Evolutionary conservation across 2,329 filamentous ascomycete species (phyloP).

Genomic region (Trichoderma sp.): DNA sequence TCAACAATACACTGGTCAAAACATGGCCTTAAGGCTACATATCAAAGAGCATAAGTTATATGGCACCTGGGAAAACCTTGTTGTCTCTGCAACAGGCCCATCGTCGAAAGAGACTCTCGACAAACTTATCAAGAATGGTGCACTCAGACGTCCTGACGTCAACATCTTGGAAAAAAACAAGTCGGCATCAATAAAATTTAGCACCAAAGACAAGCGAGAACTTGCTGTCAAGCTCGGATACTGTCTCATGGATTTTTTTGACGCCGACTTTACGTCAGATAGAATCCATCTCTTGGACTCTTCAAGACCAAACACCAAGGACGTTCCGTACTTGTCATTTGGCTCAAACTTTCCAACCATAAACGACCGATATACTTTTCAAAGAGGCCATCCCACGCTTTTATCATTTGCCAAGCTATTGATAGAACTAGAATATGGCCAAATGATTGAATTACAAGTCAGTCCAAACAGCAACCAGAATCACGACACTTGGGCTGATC

Average conservation of each 20-base stretch:
- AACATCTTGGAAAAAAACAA: too few relatives aligned
- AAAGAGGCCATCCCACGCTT: background rate
- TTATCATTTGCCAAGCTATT: slow-evolving; percentile 6
- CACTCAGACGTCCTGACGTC: too few relatives aligned
- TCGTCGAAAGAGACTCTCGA: slow-evolving; percentile 20
- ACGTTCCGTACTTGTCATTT: slow-evolving; percentile 10
- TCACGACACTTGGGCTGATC: background rate
- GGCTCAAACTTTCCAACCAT: background rate
- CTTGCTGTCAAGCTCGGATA: slow-evolving; percentile 25
- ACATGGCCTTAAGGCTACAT: background rate
- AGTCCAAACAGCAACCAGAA: background rate
- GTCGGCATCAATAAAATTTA: too few relatives aligned
- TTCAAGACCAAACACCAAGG: background rate
- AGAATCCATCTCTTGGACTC: slow-evolving; percentile 22
- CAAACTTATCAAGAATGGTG: slow-evolving; percentile 21
- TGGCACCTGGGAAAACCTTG: background rate
- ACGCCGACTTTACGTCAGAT: slow-evolving; percentile 15
- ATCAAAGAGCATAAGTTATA: background rate
- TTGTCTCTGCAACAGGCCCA: background rate
- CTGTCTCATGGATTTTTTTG: slow-evolving; percentile 26
- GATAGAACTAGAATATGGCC: slow-evolving; percentile 3
- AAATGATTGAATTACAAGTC: background rate
- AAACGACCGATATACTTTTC: background rate
- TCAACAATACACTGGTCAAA: background rate
- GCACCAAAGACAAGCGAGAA: slow-evolving; percentile 11